Conservation (phyloP, 768 basidiomycete genomes). For the Boletellus emodensis region DNA sequence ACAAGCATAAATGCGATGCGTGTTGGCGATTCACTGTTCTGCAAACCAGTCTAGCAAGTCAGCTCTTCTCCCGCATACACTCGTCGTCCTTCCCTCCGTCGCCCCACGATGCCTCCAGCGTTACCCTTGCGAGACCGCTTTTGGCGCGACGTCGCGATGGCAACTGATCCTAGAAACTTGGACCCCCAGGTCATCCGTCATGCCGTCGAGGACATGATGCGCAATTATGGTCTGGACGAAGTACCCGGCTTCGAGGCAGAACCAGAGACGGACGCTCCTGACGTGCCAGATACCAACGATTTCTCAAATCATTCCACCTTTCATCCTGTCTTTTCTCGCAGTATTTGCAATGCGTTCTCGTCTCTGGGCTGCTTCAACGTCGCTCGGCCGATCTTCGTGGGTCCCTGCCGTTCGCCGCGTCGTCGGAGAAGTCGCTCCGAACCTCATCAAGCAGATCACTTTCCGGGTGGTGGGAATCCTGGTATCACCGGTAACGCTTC, state of each 20-base stretch:
- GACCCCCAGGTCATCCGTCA: conserved; percentile 16
- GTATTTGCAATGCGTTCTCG: not conserved
- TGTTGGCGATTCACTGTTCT: not conserved
- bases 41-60: not conserved
- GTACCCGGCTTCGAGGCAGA: conserved; percentile 14
- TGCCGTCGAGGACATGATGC: conserved; percentile 22
- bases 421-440: conserved; percentile 6
- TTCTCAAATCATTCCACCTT: conserved; percentile 18
- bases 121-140: conserved; percentile 19
- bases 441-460: conserved; percentile 8
- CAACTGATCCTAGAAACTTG: conserved; percentile 1
- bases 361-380: conserved; percentile 1
- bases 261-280: not conserved
- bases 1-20: conserved; percentile 5
- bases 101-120: conserved; percentile 12
- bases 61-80: conserved; percentile 2
- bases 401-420: conserved; percentile 5
- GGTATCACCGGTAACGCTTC: conserved; percentile 20
- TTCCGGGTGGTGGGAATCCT: conserved; percentile 19
- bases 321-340: conserved; percentile 18
- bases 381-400: conserved; percentile 13
- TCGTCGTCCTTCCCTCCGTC: not conserved
- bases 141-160: conserved; percentile 22
- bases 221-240: conserved; percentile 19
- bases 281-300: conserved; percentile 6